phyloP scores from a whole-genome alignment of 1,284 basidiomycete genomes.

The Earliella scabrosa region DNA sequence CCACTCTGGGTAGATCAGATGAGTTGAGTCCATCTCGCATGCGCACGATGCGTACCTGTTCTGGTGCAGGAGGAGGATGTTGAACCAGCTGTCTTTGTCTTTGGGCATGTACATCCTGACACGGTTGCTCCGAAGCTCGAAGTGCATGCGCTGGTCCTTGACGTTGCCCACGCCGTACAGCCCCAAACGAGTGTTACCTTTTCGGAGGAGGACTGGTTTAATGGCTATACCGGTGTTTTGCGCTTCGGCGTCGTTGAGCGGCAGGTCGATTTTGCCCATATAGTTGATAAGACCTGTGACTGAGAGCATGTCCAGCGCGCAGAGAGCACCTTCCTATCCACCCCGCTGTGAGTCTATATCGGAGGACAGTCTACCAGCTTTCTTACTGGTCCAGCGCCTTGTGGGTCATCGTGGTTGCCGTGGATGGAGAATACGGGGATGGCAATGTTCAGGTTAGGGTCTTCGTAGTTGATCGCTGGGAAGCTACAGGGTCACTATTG shows the following conservation, averaged over 20 bases:
- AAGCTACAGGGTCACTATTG: slow-evolving; percentile 61
- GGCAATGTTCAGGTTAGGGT: slow-evolving; percentile 92
- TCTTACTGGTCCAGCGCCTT: slow-evolving; percentile 88
- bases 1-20: slow-evolving; percentile 64
- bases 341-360: not conserved
- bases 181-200: slow-evolving; percentile 86
- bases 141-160: slow-evolving; percentile 95
- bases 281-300: slow-evolving; percentile 96
- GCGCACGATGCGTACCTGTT: slow-evolving; percentile 71
- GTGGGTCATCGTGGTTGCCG: slow-evolving; percentile 99
- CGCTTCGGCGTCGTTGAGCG: slow-evolving; percentile 67
- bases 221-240: slow-evolving; percentile 82
- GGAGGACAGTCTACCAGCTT: not conserved
- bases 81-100: slow-evolving; percentile 94
- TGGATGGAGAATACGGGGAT: slow-evolving; percentile 99
- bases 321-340: slow-evolving; percentile 88
- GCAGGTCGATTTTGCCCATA: slow-evolving; percentile 89
- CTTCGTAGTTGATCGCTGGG: slow-evolving; percentile 97
- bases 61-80: slow-evolving; percentile 93
- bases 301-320: slow-evolving; percentile 93
- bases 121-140: slow-evolving; percentile 91
- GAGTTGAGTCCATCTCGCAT: not conserved
- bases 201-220: slow-evolving; percentile 87
- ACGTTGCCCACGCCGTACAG: slow-evolving; percentile 97
- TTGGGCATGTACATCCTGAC: slow-evolving; percentile 96